Conservation (phyloP, 2,329 filamentous ascomycete genomes). For the Colletotrichum sp. region DNA sequence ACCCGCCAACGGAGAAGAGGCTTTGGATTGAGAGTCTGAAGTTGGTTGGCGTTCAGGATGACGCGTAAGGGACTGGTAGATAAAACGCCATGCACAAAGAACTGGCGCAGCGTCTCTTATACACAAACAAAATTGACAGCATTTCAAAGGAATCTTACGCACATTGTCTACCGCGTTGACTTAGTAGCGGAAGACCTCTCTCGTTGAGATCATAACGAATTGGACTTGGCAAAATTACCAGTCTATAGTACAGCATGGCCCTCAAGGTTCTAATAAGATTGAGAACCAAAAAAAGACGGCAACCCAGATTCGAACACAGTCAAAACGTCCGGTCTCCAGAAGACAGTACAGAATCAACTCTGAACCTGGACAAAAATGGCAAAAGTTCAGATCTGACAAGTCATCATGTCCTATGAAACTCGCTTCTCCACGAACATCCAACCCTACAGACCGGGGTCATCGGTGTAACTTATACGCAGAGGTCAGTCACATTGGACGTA, state of each 20-base stretch:
- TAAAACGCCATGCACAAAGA: not conserved
- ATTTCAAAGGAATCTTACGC: not conserved
- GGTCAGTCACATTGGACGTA: not conserved
- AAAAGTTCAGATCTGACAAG: not conserved
- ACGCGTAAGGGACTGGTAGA: not conserved
- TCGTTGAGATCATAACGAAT: not conserved
- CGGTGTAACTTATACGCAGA: not conserved
- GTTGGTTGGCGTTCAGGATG: conserved; percentile 16
- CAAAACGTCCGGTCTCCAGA: not conserved
- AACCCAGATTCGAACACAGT: not conserved
- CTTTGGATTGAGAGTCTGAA: conserved; percentile 15
- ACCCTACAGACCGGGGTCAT: not conserved
- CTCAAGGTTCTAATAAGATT: not conserved
- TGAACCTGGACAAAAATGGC: not conserved
- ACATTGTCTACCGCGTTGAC: not conserved
- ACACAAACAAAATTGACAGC: not conserved
- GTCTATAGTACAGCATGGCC: not conserved
- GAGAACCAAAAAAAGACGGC: not conserved
- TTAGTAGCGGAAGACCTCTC: not conserved
- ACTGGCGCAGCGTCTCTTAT: not conserved
- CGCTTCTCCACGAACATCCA: not conserved
- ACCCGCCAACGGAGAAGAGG: conserved; percentile 4
- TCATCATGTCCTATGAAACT: not conserved
- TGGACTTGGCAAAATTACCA: not conserved
- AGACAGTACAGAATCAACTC: not conserved